phyloP scores from a whole-genome alignment of 371 early-diverging fungal species.

The Chytridiales sp. region DNA sequence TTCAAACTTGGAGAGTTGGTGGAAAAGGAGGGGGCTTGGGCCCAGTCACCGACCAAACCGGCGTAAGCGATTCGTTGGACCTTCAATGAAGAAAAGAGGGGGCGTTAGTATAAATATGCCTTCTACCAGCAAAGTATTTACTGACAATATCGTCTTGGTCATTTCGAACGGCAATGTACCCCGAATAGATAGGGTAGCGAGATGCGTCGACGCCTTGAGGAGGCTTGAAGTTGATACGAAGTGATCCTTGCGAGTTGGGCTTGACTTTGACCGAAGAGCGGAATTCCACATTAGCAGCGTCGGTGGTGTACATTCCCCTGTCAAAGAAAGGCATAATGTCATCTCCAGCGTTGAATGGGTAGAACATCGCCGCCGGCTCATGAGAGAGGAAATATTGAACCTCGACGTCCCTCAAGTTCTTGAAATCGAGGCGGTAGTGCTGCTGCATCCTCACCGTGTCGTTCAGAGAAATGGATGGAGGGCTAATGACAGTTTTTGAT shows the following conservation, averaged over 20 bases:
- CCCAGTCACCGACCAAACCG: conserved; percentile 1
- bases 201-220: too few relatives aligned
- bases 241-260: too few relatives aligned
- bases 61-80: background rate
- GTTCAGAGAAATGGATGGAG: background rate
- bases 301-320: background rate
- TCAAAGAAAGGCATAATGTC: background rate
- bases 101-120: too few relatives aligned
- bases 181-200: too few relatives aligned
- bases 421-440: background rate
- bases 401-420: too few relatives aligned
- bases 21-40: background rate
- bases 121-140: too few relatives aligned
- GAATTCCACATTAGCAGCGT: background rate
- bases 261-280: background rate
- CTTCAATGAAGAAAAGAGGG: too few relatives aligned
- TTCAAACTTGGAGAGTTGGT: too few relatives aligned
- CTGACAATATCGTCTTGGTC: background rate
- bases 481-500: conserved; percentile 48
- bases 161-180: background rate
- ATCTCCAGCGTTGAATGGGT: too few relatives aligned
- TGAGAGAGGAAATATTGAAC: too few relatives aligned
- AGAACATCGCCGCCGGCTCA: conserved; percentile 7
- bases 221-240: too few relatives aligned
- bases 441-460: background rate